A percentile compares a stretch with the other conserved stretches of the same genome.
Evolutionary conservation across 2,329 filamentous ascomycete species (phyloP).

Genomic region (Aspergillus eucalypticola): DNA sequence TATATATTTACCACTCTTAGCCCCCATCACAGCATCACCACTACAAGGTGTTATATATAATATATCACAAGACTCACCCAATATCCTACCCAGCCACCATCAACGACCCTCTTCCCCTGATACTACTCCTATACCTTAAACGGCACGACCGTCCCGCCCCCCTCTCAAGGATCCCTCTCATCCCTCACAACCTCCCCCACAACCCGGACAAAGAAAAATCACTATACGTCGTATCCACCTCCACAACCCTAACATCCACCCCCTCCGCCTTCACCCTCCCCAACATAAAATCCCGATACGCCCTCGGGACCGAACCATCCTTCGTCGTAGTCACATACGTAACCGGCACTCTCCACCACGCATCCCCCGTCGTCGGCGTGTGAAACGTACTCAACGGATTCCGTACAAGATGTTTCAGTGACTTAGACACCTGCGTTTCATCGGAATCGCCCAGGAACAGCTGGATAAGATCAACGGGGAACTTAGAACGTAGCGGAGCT

Average conservation of each 20-base stretch:
- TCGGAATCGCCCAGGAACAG: not conserved
- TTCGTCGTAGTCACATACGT: slow-evolving; percentile 19
- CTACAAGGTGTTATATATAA: no score
- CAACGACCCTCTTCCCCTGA: no score
- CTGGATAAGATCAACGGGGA: slow-evolving; percentile 1
- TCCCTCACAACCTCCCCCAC: slow-evolving; percentile 13
- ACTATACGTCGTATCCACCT: slow-evolving; percentile 21
- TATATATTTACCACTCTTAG: no score
- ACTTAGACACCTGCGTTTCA: not conserved
- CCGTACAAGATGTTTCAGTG: not conserved
- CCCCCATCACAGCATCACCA: no score
- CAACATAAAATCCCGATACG: slow-evolving; percentile 22
- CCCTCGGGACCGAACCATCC: slow-evolving; percentile 13
- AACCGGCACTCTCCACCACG: slow-evolving; percentile 15
- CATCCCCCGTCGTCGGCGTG: not conserved
- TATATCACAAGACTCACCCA: no score
- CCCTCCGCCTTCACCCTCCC: slow-evolving; percentile 10
- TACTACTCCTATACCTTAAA: no score
- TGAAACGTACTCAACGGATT: not conserved
- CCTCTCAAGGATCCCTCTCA: not conserved
- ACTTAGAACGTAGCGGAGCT: not conserved
- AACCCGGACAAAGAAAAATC: slow-evolving; percentile 18
- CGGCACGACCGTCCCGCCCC: no score
- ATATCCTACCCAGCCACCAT: no score
- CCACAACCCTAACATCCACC: slow-evolving; percentile 8